These are phyloP conservation scores for Annona cherimola DNA, from an alignment of 164 flowering plant genomes.

Conservation along the genomic window DNA sequence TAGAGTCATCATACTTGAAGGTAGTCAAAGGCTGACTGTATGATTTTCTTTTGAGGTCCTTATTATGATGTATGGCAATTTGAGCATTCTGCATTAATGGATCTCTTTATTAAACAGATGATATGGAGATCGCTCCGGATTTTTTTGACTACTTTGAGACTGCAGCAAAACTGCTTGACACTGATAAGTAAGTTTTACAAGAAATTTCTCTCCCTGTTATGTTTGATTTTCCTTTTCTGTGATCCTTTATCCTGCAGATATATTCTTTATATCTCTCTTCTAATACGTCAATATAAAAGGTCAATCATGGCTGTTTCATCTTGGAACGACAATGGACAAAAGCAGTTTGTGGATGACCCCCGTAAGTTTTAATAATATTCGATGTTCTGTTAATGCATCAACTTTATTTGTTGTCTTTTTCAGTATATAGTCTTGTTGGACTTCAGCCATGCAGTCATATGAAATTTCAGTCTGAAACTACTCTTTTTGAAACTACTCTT, in stretches of 20 bases:
- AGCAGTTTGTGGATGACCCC: conserved; percentile 93
- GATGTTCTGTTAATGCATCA: neutral
- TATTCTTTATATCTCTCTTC: conserved; percentile 4
- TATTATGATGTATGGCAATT: neutral
- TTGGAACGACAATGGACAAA: conserved; percentile 99
- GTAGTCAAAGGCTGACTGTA: conserved; percentile 25
- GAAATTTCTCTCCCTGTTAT: neutral
- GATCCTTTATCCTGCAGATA: neutral
- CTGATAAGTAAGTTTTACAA: conserved; percentile 61
- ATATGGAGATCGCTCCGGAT: conserved; percentile 95
- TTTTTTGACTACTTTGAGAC: conserved; percentile 95
- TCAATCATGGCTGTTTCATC: conserved; percentile 97
- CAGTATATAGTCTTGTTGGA: too few relatives aligned
- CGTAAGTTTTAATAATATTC: conserved; percentile 39
- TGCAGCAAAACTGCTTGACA: conserved; percentile 73
- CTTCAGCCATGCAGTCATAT: too few relatives aligned
- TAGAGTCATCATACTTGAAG: conserved; percentile 93
- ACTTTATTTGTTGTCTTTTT: neutral
- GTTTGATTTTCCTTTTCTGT: neutral
- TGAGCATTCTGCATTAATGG: conserved; percentile 3
- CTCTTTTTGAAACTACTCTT: neutral
- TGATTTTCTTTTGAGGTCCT: neutral
- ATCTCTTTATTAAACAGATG: conserved; percentile 54
- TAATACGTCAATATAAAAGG: conserved; percentile 33
- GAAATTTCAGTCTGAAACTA: neutral